Percentiles rank a stretch among this genome's conserved stretches.
These are phyloP conservation scores for Scheffersomyces titani DNA, from an alignment of 1,139 yeast genomes.

Conservation along the genomic window DNA sequence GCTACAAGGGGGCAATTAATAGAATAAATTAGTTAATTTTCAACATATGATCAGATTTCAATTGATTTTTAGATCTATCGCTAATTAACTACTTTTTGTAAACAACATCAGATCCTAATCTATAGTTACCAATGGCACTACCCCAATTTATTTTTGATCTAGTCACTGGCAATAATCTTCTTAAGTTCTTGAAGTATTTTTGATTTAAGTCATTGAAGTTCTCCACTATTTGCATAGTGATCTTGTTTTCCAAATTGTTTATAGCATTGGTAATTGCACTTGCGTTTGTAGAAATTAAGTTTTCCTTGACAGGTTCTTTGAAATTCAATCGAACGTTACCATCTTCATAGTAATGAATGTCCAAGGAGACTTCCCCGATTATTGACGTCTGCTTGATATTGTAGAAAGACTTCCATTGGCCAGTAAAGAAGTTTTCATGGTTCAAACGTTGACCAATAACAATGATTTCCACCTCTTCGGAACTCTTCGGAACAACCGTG, in stretches of 20 bases:
- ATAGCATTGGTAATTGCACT: slow-evolving; percentile 53
- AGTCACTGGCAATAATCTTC: slow-evolving; percentile 91
- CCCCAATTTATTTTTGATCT: slow-evolving; percentile 96
- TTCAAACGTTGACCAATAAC: slow-evolving; percentile 73
- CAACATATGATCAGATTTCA: not conserved
- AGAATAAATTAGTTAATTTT: not conserved
- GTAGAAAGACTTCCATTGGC: slow-evolving; percentile 82
- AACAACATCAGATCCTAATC: slow-evolving; percentile 84
- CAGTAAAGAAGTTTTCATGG: slow-evolving; percentile 83
- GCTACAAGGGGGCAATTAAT: not conserved
- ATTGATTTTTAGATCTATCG: not conserved
- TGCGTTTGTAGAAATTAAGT: slow-evolving; percentile 15
- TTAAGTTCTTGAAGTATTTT: slow-evolving; percentile 73
- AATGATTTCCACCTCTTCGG: slow-evolving; percentile 27
- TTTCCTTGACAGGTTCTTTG: slow-evolving; percentile 36
- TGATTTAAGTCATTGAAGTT: slow-evolving; percentile 77
- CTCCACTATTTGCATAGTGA: slow-evolving; percentile 61
- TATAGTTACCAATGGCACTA: slow-evolving; percentile 84
- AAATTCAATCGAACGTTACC: slow-evolving; percentile 86
- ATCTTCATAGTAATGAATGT: slow-evolving; percentile 92
- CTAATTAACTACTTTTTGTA: slow-evolving; percentile 19
- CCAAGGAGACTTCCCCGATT: slow-evolving; percentile 60
- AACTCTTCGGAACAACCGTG: slow-evolving; percentile 38
- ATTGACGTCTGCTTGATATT: slow-evolving; percentile 35
- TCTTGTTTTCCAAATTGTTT: slow-evolving; percentile 56